Percentiles rank a stretch among this genome's conserved stretches.
Conservation (phyloP, 2,329 filamentous ascomycete species). For the Verticillium klebahnii region DNA sequence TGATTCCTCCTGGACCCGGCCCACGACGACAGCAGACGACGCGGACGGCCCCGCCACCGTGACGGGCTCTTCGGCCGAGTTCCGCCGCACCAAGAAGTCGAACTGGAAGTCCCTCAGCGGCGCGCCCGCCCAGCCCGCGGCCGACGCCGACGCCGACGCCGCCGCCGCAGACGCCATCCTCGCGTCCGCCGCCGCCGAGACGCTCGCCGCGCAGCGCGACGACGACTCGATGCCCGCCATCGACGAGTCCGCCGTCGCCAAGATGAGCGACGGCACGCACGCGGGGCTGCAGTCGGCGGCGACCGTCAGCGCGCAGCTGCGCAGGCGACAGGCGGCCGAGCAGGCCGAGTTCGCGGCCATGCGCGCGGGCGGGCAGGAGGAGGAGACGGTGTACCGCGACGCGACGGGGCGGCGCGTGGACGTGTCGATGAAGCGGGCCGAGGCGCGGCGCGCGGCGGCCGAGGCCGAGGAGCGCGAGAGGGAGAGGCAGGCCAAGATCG, state of each 20-base stretch:
- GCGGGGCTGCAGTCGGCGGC: slow-evolving; percentile 83
- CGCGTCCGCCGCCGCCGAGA: slow-evolving; percentile 65
- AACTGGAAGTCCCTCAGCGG: slow-evolving; percentile 65
- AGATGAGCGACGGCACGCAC: slow-evolving; percentile 83
- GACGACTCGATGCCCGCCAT: slow-evolving; percentile 47
- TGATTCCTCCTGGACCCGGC: slow-evolving; percentile 46
- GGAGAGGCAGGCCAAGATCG: slow-evolving; percentile 62
- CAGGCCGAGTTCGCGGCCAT: slow-evolving; percentile 42
- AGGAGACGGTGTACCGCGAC: slow-evolving; percentile 92
- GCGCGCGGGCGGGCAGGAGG: slow-evolving; percentile 38
- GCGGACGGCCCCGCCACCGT: slow-evolving; percentile 48
- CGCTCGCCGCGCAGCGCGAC: slow-evolving; percentile 41
- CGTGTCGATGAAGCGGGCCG: slow-evolving; percentile 82
- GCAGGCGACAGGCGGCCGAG: slow-evolving; percentile 63
- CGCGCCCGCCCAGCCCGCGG: slow-evolving; percentile 8
- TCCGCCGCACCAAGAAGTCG: slow-evolving; percentile 72
- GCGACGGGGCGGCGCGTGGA: slow-evolving; percentile 94
- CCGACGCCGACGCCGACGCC: slow-evolving; percentile 42
- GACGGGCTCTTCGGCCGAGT: slow-evolving; percentile 52
- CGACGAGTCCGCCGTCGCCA: slow-evolving; percentile 42
- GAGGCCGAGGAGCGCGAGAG: slow-evolving; percentile 67
- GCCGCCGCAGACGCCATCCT: slow-evolving; percentile 77
- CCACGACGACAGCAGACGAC: slow-evolving; percentile 35
- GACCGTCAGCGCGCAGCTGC: slow-evolving; percentile 66
- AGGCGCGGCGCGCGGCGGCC: slow-evolving; percentile 60